These are phyloP conservation scores for Termitomyces sp. DNA, from an alignment of 768 basidiomycete genomes.

Conservation along the genomic window DNA sequence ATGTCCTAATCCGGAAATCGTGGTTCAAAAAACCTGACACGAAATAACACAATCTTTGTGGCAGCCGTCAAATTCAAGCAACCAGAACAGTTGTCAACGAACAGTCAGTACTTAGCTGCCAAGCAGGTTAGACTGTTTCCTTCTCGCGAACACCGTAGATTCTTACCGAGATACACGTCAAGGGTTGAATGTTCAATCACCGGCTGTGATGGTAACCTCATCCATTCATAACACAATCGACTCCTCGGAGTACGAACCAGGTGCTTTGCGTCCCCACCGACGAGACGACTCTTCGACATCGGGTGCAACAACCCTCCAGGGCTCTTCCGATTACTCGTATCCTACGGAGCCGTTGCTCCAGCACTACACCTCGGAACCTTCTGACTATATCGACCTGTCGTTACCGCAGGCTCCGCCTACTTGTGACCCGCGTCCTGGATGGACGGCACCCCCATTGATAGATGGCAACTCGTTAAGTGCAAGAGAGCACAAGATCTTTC, in stretches of 20 bases:
- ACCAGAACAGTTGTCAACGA: not conserved
- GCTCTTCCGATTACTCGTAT: slow-evolving; percentile 33
- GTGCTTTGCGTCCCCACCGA: slow-evolving; percentile 36
- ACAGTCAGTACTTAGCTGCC: not conserved
- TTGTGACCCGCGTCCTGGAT: slow-evolving; percentile 18
- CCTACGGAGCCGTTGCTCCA: slow-evolving; percentile 39
- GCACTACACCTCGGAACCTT: slow-evolving; percentile 21
- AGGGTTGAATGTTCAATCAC: slow-evolving; percentile 13
- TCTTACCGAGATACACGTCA: slow-evolving; percentile 10
- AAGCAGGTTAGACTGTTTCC: not conserved
- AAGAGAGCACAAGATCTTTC: slow-evolving; percentile 23
- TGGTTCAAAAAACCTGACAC: slow-evolving; percentile 6
- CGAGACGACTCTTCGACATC: slow-evolving; percentile 35
- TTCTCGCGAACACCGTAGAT: not conserved
- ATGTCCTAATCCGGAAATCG: slow-evolving; percentile 7
- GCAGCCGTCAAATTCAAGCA: slow-evolving; percentile 6
- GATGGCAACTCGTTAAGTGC: slow-evolving; percentile 19
- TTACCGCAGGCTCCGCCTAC: slow-evolving; percentile 26
- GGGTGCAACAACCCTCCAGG: slow-evolving; percentile 28
- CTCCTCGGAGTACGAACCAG: slow-evolving; percentile 24
- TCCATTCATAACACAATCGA: slow-evolving; percentile 53
- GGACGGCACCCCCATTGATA: slow-evolving; percentile 23
- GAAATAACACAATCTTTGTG: slow-evolving; percentile 2
- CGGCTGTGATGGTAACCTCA: slow-evolving; percentile 48
- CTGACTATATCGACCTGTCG: slow-evolving; percentile 27